Evolutionary conservation across 176 grass and related monocot genomes (phyloP).

Genomic region (Saccharum officinarum): DNA sequence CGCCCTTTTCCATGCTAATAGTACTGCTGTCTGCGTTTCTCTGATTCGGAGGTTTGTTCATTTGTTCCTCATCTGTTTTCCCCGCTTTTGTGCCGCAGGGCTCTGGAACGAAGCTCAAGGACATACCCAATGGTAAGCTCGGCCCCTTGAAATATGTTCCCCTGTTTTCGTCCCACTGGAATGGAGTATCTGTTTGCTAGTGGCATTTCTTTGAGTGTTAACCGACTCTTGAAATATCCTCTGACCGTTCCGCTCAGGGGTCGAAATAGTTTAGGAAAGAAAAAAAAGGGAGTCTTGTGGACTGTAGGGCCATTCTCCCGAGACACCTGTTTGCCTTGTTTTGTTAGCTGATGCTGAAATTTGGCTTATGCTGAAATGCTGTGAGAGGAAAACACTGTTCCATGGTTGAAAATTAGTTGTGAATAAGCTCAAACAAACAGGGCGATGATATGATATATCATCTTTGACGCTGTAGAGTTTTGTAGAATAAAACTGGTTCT

Average conservation of each 20-base stretch:
- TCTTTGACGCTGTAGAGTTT: background rate
- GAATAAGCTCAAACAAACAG: no score
- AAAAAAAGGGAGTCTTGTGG: background rate
- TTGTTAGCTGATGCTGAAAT: no score
- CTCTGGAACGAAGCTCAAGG: constrained; percentile 89
- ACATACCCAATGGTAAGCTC: constrained; percentile 83
- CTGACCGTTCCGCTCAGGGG: background rate
- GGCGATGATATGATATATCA: background rate
- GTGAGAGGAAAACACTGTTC: no score
- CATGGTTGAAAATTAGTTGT: no score
- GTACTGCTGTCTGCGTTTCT: background rate
- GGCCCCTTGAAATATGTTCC: background rate
- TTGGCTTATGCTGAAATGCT: no score
- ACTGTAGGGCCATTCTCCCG: background rate
- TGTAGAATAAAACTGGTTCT: background rate
- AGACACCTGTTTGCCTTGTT: background rate
- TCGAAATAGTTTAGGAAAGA: background rate
- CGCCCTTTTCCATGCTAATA: background rate
- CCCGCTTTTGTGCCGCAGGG: constrained; percentile 47
- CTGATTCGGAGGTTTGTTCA: background rate
- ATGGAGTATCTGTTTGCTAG: background rate
- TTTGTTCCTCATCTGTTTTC: background rate
- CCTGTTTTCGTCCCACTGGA: background rate
- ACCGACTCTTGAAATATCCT: background rate
- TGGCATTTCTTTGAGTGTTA: no score